Conservation (phyloP, 2,329 filamentous ascomycete species). For the Nannizziopsis barbatae region DNA sequence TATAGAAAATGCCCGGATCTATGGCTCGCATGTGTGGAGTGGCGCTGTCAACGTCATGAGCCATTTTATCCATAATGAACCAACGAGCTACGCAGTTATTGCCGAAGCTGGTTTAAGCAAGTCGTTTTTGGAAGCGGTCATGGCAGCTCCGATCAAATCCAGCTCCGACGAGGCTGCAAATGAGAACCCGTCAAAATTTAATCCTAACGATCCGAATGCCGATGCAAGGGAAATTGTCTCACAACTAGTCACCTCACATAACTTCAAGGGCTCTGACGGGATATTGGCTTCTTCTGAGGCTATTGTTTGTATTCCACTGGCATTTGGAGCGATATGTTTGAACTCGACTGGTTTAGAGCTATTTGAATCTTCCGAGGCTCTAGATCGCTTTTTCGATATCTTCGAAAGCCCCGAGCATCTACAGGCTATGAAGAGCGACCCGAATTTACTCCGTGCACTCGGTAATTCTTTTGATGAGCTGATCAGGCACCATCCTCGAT, state of each 20-base stretch:
- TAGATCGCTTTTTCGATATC: constrained; percentile 87
- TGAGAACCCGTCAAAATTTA: constrained; percentile 27
- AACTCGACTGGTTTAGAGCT: constrained; percentile 79
- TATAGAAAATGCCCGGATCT: constrained; percentile 65
- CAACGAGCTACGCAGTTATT: constrained; percentile 92
- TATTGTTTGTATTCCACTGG: constrained; percentile 73
- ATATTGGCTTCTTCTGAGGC: constrained; percentile 83
- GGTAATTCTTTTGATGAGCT: constrained; percentile 88
- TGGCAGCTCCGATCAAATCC: constrained; percentile 30
- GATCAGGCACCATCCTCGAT: constrained; percentile 76
- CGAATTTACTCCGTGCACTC: constrained; percentile 59
- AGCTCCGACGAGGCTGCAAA: constrained; percentile 25
- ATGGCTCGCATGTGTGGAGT: constrained; percentile 91
- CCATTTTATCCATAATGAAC: constrained; percentile 97
- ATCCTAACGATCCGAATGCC: constrained; percentile 16
- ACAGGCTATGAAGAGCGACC: constrained; percentile 66
- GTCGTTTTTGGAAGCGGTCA: constrained; percentile 74
- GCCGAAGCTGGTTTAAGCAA: constrained; percentile 85
- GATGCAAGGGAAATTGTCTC: constrained; percentile 23
- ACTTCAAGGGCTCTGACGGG: constrained; percentile 46
- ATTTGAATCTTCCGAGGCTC: constrained; percentile 68
- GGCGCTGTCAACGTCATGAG: constrained; percentile 84
- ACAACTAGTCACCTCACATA: constrained; percentile 23
- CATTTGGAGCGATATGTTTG: constrained; percentile 86
- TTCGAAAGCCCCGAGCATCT: constrained; percentile 89